Conservation (phyloP, 78 protist species). For the Guillardia theta region DNA sequence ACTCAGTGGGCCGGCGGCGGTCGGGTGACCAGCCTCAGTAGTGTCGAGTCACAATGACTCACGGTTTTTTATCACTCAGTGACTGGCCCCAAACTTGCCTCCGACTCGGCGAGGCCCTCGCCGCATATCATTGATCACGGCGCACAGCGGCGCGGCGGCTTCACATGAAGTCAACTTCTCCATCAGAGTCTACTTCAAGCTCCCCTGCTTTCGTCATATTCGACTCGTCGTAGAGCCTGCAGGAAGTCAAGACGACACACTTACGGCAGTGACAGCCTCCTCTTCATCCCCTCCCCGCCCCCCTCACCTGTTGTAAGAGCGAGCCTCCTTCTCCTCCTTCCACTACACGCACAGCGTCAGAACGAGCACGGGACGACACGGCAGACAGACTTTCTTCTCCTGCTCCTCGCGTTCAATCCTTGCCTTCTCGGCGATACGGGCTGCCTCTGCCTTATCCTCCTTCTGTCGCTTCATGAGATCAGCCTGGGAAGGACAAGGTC, state of each 20-base stretch:
- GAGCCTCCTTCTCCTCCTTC: background rate
- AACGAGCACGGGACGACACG: background rate
- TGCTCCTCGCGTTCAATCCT: background rate
- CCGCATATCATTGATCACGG: no score
- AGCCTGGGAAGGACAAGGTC: background rate
- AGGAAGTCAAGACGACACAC: background rate
- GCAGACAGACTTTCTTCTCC: background rate
- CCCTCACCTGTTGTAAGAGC: background rate
- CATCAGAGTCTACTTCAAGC: background rate
- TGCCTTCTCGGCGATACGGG: background rate
- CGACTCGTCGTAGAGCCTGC: slow-evolving; percentile 9
- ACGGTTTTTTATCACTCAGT: no score
- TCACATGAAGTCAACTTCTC: background rate
- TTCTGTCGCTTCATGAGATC: background rate
- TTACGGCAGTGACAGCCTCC: background rate
- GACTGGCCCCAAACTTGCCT: no score
- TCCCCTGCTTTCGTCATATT: background rate
- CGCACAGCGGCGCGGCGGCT: no score
- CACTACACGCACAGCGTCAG: background rate
- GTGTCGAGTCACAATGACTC: no score
- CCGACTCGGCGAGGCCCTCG: no score
- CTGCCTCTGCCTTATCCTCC: background rate
- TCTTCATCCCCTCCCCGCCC: background rate
- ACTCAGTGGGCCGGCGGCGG: no score
- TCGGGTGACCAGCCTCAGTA: no score